These are phyloP conservation scores for Candida nitratophila DNA, from an alignment of 805 yeast species.

Conservation along the genomic window DNA sequence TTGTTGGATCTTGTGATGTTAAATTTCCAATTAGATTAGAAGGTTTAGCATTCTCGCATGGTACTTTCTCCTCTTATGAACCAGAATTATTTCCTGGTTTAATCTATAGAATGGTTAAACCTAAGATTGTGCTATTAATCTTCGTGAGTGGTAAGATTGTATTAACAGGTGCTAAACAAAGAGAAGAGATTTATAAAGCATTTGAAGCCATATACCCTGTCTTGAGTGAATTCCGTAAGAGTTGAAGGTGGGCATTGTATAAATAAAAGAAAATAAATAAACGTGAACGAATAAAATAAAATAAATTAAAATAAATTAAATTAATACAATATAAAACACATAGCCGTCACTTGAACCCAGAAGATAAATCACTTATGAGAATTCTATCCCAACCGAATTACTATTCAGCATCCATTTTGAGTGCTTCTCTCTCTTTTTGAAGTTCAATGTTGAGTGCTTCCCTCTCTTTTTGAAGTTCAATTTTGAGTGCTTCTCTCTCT, in stretches of 20 bases:
- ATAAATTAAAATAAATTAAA: too few species aligned
- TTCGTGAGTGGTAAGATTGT: conserved; percentile 98
- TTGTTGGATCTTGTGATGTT: conserved; percentile 98
- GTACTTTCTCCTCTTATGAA: conserved; percentile 96
- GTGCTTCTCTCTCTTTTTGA: too few species aligned
- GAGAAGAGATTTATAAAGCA: conserved; percentile 97
- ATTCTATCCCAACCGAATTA: too few species aligned
- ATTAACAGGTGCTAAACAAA: conserved; percentile 96
- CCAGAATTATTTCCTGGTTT: conserved; percentile 98
- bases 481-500: too few species aligned
- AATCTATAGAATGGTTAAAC: conserved; percentile 98
- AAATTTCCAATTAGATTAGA: conserved; percentile 96
- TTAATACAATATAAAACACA: too few species aligned
- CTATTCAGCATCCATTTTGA: too few species aligned
- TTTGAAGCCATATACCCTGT: conserved; percentile 98
- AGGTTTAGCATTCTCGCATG: conserved; percentile 96
- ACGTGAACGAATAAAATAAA: too few species aligned
- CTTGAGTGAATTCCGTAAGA: conserved; percentile 91
- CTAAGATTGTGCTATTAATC: conserved; percentile 90
- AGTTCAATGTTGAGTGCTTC: too few species aligned
- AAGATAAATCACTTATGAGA: too few species aligned
- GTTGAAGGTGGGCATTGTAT: background rate
- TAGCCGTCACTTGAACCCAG: too few species aligned
- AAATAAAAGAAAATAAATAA: too few species aligned
- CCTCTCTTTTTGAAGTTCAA: too few species aligned